Base-by-base conservation (phyloP, 768 basidiomycete species). In the Multifurca ochricompacta region DNA sequence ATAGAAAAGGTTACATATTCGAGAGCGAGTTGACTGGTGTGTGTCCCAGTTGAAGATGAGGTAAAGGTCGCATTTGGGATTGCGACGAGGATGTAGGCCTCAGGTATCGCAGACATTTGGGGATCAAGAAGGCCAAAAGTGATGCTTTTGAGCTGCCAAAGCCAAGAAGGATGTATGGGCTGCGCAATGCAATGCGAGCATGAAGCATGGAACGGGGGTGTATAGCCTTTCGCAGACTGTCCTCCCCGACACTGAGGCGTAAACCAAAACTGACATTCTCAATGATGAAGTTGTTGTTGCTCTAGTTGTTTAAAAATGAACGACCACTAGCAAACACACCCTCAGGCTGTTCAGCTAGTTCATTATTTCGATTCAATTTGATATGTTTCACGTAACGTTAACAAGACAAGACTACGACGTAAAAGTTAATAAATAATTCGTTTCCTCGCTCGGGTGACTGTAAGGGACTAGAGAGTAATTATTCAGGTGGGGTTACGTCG, bases 61-160 rank as follows among this genome's bases (percentile, higher is more conserved):
- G 47, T 56, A 23, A 61, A 32, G 3, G 60, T 56, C 18, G 58
- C 58, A 32, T 27, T 39, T 8, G 54, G 54, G 37, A 61, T 37
- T 3, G 49, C 59, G 31, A 61, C 45, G 39, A 61, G 60, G n/a
- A 59, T 21, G 39, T 43, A 44, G 25, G 53, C 58, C 9, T 61
- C 60, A 16, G 47, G 32, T 1, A 21, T 31, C 3, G 32, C 19
- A 21, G 41, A 18, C 56, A 55, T 58, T 21, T 31, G 21, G 18
- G 9, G 28, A 34, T 16, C 30, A n/a, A 40, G 18, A 28, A 2
- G 25, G 3, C 14, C n/a, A n/a, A n/a, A n/a, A n/a, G n/a, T n/a
- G n/a, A 7, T 5, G n/a, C n/a, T 47, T 34, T 53, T 39, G 19
- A 39, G 28, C n/a, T 14, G 43, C 18, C 31, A 16, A 28, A 25